Evolutionary conservation across 345 rosid species (phyloP).

Genomic region (Eucalyptus globulus): DNA sequence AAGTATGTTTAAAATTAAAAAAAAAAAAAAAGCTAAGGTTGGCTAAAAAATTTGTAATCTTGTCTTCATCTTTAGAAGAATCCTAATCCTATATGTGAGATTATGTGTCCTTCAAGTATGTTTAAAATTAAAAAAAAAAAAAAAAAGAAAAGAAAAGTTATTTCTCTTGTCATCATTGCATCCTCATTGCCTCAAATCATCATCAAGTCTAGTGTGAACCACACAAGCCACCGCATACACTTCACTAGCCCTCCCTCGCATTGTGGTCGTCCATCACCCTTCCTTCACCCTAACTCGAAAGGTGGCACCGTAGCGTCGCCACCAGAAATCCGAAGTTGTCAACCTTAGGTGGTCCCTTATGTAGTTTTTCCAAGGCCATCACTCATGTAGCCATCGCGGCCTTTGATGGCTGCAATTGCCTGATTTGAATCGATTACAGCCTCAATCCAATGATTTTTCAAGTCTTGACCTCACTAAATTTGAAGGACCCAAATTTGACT

Average conservation of each 20-base stretch:
- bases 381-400: neutral
- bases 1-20: neutral
- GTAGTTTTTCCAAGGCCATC: neutral
- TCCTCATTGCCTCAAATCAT: neutral
- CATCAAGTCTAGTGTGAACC: neutral
- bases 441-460: neutral
- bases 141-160: too few species aligned
- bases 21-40: neutral
- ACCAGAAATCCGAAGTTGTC: neutral
- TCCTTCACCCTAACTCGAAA: neutral
- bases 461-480: neutral
- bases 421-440: neutral
- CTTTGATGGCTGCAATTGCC: neutral
- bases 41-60: neutral
- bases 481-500: neutral
- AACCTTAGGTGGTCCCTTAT: neutral
- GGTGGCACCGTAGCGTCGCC: neutral
- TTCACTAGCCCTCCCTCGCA: neutral
- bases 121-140: neutral
- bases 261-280: neutral
- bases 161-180: neutral
- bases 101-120: neutral
- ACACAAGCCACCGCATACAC: neutral
- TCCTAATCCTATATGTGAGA: neutral
- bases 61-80: neutral